phyloP scores from a whole-genome alignment of 192 early-diverging fungal species.

The Backusella luteola region DNA sequence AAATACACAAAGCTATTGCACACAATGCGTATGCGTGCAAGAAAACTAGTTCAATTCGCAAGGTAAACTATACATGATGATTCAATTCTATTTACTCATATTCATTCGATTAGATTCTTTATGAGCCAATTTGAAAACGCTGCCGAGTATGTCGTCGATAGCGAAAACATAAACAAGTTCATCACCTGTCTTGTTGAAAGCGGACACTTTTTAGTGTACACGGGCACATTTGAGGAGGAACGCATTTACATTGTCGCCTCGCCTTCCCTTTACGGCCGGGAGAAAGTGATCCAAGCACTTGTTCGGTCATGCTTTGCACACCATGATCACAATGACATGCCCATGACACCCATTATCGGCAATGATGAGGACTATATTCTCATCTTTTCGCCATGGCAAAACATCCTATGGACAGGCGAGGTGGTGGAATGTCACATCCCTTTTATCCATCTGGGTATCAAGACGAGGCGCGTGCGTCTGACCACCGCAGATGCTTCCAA shows the following conservation, averaged over 20 bases:
- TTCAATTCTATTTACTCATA: too few species aligned
- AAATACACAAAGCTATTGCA: constrained; percentile 64
- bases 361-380: constrained; percentile 53
- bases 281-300: constrained; percentile 21
- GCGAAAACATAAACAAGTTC: constrained; percentile 51
- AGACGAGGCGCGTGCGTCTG: constrained; percentile 55
- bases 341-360: neutral
- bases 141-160: constrained; percentile 71
- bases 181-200: constrained; percentile 63
- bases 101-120: constrained; percentile 28
- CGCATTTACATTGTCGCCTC: constrained; percentile 77
- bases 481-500: constrained; percentile 45
- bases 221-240: constrained; percentile 63
- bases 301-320: constrained; percentile 29
- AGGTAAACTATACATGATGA: constrained; percentile 28
- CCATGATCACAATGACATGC: neutral
- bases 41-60: constrained; percentile 64
- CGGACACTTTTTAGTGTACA: constrained; percentile 74
- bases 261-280: constrained; percentile 34
- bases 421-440: constrained; percentile 42
- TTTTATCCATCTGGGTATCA: constrained; percentile 44
- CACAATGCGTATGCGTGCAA: constrained; percentile 60
- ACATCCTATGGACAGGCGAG: constrained; percentile 55
- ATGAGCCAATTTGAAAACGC: constrained; percentile 65
- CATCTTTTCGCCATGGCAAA: constrained; percentile 58